A percentile compares a stretch with the other conserved stretches of the same genome.
These are phyloP conservation scores for Diospyros kaki DNA, from an alignment of 148 eudicot genomes.

Conservation along the genomic window DNA sequence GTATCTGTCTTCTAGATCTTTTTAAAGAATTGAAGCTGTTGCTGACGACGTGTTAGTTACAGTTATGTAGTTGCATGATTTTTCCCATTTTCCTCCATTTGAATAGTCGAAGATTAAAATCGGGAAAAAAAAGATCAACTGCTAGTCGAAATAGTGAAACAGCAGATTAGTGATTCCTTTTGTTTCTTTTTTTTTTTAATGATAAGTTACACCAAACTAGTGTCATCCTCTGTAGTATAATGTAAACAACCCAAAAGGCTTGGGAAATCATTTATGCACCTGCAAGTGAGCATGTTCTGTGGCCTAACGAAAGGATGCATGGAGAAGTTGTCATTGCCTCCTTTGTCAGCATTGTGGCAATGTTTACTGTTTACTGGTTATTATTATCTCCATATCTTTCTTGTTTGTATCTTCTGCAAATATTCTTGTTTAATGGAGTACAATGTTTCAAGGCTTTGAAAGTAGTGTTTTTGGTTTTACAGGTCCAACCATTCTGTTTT, in stretches of 20 bases:
- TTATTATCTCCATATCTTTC: not conserved
- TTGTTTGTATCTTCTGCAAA: not conserved
- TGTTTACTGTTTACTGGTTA: not conserved
- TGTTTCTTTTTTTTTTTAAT: no score
- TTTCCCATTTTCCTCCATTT: no score
- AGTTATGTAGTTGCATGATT: no score
- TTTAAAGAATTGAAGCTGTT: no score
- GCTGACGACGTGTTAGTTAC: no score
- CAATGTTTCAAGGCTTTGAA: conserved; percentile 3
- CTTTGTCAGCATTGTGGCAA: not conserved
- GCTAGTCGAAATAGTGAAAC: no score
- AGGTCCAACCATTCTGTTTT: conserved; percentile 96
- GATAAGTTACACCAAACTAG: no score
- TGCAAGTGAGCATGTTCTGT: not conserved
- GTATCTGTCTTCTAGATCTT: no score
- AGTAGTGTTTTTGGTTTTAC: conserved; percentile 29
- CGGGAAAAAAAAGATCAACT: no score
- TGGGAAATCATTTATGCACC: not conserved
- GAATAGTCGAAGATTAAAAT: no score
- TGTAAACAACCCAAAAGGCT: not conserved
- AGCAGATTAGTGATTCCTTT: no score
- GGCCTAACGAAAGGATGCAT: not conserved
- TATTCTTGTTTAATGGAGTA: not conserved
- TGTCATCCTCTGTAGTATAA: no score
- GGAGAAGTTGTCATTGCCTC: not conserved